phyloP scores from a whole-genome alignment of 2,329 filamentous ascomycete genomes.

The Colletotrichum simmondsii region DNA sequence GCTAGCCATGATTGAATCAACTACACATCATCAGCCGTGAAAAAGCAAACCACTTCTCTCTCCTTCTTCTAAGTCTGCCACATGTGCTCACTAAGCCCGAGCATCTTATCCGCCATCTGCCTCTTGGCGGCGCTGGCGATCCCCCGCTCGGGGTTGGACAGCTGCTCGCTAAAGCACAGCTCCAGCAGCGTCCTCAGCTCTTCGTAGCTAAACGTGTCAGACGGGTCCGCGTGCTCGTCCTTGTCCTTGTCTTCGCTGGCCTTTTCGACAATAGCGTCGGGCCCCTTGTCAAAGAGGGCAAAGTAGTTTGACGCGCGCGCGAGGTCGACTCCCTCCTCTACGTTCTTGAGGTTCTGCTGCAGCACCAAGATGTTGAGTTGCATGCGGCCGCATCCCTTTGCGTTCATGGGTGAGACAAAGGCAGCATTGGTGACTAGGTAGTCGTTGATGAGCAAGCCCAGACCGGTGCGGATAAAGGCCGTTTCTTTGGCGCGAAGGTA shows the following conservation, averaged over 20 bases:
- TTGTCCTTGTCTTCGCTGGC: conserved; percentile 71
- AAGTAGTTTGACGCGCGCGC: conserved; percentile 75
- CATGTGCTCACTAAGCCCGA: conserved; percentile 78
- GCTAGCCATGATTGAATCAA: background rate
- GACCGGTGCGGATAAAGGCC: conserved; percentile 79
- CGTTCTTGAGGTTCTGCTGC: conserved; percentile 96
- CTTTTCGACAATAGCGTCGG: conserved; percentile 72
- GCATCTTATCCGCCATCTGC: conserved; percentile 75
- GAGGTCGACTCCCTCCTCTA: conserved; percentile 78
- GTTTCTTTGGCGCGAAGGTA: conserved; percentile 79
- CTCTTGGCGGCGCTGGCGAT: conserved; percentile 74
- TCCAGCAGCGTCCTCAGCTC: conserved; percentile 75
- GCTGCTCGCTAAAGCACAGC: conserved; percentile 74
- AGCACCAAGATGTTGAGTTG: conserved; percentile 93
- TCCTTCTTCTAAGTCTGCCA: conserved; percentile 63
- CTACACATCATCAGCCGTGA: background rate
- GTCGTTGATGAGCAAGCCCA: conserved; percentile 81
- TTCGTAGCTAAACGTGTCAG: conserved; percentile 67
- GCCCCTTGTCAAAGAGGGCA: conserved; percentile 72
- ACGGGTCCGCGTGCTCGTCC: conserved; percentile 48
- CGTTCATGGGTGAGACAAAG: conserved; percentile 85
- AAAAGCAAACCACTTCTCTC: background rate
- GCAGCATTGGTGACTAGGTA: conserved; percentile 80
- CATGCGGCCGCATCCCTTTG: conserved; percentile 84
- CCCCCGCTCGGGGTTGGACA: conserved; percentile 75